Evolutionary conservation across 352 stramenopile genomes (phyloP), one percentile per base, ranked within the genome.

Genomic region (Phytopythium kandeliae): DNA sequence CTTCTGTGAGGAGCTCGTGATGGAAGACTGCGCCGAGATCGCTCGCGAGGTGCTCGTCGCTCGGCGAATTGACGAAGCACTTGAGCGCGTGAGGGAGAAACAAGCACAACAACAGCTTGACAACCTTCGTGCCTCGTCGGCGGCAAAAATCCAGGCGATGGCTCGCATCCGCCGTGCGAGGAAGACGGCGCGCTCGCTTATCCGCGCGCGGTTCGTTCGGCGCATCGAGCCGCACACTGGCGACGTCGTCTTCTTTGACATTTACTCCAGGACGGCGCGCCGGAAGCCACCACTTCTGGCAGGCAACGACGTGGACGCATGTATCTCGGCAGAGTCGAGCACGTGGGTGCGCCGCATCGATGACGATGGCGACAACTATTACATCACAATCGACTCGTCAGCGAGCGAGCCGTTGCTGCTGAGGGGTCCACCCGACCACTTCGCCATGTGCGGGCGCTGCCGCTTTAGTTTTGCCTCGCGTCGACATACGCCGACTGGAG

Each of bases 11-110:
- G 74, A 87, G 19, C 57, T 90, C 16, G 64, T 82, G 40, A 67
- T 88, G 48, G 75, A 87, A 6, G 66, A 86, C n/a, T 87, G 74
- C 41, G 63, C 82, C 33, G 51, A 35, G 2, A 88, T 90, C 40
- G 72, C 72, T 4, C 60, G 54, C 15, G 76, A 90, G 44, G 54
- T 85, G n/a, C 58, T 87, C 12, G 75, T 87, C 42, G 67, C 79
- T 38, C 60, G 52, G 10, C 51, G 58, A 16, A 73, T 87, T 13
- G 76, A 86, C 25, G 62, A 77, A 19, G 74, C 77, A 19, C 38
- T 65, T 1, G 46, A 31, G 5, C 59, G 66, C 8, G 61, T 83
- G 21, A 34, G 54, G 5, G 60, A 62, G 13, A 59, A 77, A 37
- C 59, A 75, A 8, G 34, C 51, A 4, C 57, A 66, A n/a, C 69